Conservation (phyloP, 257 asterid species). For the Hygrophila difformis region DNA sequence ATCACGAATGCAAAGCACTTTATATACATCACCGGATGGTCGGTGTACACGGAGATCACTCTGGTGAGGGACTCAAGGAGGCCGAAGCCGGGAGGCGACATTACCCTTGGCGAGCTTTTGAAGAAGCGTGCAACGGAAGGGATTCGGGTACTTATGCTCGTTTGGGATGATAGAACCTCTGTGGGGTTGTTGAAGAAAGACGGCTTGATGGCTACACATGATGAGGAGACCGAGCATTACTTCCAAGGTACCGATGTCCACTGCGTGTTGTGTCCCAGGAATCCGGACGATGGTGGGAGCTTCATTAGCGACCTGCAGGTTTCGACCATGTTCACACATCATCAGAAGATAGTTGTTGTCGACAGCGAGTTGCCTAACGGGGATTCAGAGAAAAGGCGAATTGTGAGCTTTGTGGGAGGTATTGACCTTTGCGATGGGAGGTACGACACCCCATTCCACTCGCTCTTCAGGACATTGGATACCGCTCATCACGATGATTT, state of each 20-base stretch:
- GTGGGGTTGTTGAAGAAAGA: slow-evolving; percentile 72
- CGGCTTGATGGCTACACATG: slow-evolving; percentile 95
- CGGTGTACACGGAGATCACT: slow-evolving; percentile 72
- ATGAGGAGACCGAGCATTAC: slow-evolving; percentile 60
- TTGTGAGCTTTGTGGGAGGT: slow-evolving; percentile 87
- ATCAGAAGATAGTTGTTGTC: slow-evolving; percentile 81
- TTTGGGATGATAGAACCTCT: slow-evolving; percentile 95
- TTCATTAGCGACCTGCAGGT: slow-evolving; percentile 70
- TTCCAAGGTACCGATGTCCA: slow-evolving; percentile 65
- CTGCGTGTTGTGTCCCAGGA: slow-evolving; percentile 76
- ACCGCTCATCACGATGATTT: slow-evolving; percentile 89
- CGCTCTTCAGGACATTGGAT: slow-evolving; percentile 84
- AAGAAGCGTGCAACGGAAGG: slow-evolving; percentile 84
- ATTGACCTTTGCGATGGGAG: slow-evolving; percentile 91
- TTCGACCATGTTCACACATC: slow-evolving; percentile 91
- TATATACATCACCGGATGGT: slow-evolving; percentile 97
- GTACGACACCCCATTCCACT: slow-evolving; percentile 81
- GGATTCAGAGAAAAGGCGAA: slow-evolving; percentile 44
- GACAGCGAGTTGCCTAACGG: slow-evolving; percentile 72
- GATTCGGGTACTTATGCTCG: slow-evolving; percentile 83
- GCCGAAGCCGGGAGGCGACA: slow-evolving; percentile 71
- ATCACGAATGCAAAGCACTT: slow-evolving; percentile 78
- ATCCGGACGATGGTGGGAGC: slow-evolving; percentile 94
- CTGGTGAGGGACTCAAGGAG: slow-evolving; percentile 80
- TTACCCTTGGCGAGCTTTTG: slow-evolving; percentile 70